Evolutionary conservation across 163 green algal genomes (phyloP).

Genomic region (Scenedesmus sp.): DNA sequence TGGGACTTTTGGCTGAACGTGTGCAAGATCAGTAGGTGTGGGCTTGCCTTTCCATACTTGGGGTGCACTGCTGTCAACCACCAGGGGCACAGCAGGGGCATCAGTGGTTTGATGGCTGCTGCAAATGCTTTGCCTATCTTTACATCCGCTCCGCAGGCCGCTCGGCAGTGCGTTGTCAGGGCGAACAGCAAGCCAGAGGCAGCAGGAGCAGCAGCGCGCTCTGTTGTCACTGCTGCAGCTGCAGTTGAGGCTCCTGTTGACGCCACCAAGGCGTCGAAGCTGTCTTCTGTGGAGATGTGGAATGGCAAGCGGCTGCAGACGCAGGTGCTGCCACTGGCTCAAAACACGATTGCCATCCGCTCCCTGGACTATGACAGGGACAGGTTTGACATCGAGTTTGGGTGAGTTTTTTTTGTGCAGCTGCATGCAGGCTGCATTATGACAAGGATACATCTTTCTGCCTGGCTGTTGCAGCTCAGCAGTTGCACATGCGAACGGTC

Average conservation of each 20-base stretch:
- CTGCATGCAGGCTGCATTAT: not conserved
- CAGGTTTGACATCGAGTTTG: slow-evolving; percentile 98
- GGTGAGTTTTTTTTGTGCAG: slow-evolving; percentile 50
- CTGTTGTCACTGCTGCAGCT: not conserved
- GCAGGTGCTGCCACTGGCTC: slow-evolving; percentile 70
- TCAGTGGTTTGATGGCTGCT: not conserved
- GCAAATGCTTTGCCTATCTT: not conserved
- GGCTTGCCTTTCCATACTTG: not conserved
- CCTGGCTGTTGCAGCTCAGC: too few relatives aligned
- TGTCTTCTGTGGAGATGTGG: slow-evolving; percentile 49
- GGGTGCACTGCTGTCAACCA: slow-evolving; percentile 3
- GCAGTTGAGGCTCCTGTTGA: not conserved
- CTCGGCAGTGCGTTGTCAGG: slow-evolving; percentile 13
- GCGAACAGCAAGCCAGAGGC: not conserved
- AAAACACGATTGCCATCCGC: slow-evolving; percentile 93
- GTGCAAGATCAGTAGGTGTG: not conserved
- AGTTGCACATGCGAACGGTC: too few relatives aligned
- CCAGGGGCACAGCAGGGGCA: not conserved
- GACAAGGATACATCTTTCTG: too few relatives aligned
- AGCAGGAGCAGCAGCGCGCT: slow-evolving; percentile 25
- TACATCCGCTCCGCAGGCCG: not conserved
- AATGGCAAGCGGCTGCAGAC: slow-evolving; percentile 56
- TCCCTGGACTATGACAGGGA: slow-evolving; percentile 97
- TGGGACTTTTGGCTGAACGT: not conserved
- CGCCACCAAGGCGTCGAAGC: not conserved